Percentiles rank a stretch among this genome's conserved stretches.
Evolutionary conservation across 2,329 filamentous ascomycete genomes (phyloP).

Genomic region (Colletotrichum phormii): DNA sequence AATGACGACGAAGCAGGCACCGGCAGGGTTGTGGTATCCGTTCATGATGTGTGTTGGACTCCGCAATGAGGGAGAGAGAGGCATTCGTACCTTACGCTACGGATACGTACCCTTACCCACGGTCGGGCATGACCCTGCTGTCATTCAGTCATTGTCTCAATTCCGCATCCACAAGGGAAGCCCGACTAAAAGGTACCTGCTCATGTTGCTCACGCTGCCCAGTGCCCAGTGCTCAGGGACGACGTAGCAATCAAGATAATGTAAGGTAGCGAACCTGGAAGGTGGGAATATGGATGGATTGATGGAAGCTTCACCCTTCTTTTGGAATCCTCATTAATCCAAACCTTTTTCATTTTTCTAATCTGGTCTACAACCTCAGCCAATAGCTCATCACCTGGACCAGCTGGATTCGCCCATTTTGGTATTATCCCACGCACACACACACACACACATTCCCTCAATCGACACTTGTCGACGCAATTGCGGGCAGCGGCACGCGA

Average conservation of each 20-base stretch:
- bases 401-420: background rate
- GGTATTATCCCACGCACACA: background rate
- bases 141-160: background rate
- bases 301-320: background rate
- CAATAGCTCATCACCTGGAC: background rate
- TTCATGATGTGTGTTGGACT: background rate
- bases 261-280: background rate
- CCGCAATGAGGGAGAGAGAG: background rate
- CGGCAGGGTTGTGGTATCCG: background rate
- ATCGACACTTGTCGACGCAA: slow-evolving; percentile 14
- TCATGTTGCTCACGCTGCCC: no score
- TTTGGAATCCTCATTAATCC: background rate
- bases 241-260: slow-evolving; percentile 10
- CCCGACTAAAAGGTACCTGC: background rate
- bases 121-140: slow-evolving; percentile 3
- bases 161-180: background rate
- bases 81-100: background rate
- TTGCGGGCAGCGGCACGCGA: slow-evolving; percentile 26
- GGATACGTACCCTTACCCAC: background rate
- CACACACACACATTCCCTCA: slow-evolving; percentile 1
- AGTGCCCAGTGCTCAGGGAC: background rate
- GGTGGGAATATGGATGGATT: background rate
- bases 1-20: background rate
- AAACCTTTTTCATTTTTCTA: background rate
- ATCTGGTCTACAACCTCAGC: background rate